Conservation (phyloP, 176 grass and related monocot genomes). For the Puya raimondii region DNA sequence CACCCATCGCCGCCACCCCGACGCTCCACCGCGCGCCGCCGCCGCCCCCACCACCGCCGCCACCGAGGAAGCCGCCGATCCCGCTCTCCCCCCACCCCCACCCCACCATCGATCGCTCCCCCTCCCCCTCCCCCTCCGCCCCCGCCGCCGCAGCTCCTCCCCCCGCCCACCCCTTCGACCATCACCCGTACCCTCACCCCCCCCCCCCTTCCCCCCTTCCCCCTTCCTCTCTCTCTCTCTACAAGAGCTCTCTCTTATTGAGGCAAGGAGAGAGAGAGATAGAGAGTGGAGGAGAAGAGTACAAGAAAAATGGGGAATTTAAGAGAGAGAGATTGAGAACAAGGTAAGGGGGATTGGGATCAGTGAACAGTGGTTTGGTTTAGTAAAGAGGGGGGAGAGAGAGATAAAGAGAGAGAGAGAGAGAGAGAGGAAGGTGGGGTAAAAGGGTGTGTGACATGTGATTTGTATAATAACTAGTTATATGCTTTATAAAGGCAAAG, state of each 20-base stretch:
- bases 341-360: conserved; percentile 15
- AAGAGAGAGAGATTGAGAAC: conserved; percentile 4
- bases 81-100: conserved; percentile 10
- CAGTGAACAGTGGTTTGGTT: conserved; percentile 24
- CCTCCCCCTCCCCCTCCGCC: background rate
- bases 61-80: conserved; percentile 8
- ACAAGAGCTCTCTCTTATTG: background rate
- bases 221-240: background rate
- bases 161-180: background rate
- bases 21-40: conserved; percentile 12
- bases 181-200: background rate
- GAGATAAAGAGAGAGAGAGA: background rate
- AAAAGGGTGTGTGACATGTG: background rate
- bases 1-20: conserved; percentile 14
- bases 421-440: background rate
- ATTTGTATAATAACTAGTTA: background rate
- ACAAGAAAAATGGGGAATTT: background rate
- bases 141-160: background rate
- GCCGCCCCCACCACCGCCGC: conserved; percentile 2
- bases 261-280: background rate
- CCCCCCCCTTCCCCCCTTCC: background rate
- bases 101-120: conserved; percentile 8
- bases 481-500: background rate
- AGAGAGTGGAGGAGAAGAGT: background rate
- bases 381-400: background rate